phyloP scores from a whole-genome alignment of 2,329 filamentous ascomycete species.

The Aspergillus carbonarius region DNA sequence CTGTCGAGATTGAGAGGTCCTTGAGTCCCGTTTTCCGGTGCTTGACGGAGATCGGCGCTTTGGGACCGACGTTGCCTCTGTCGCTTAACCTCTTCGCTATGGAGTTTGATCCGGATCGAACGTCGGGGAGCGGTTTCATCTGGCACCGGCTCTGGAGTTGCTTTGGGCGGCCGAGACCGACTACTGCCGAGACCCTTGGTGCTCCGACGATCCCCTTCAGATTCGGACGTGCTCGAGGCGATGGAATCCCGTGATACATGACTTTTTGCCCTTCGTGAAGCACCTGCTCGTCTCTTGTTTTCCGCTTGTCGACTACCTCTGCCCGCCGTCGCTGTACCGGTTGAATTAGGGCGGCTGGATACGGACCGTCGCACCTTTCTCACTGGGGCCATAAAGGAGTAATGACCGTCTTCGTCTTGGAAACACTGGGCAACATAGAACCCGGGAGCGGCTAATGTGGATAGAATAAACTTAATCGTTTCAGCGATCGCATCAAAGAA shows the following conservation, averaged over 20 bases:
- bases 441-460: constrained; percentile 74
- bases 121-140: constrained; percentile 71
- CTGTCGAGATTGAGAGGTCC: constrained; percentile 68
- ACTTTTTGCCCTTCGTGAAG: constrained; percentile 32
- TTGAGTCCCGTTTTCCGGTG: constrained; percentile 28
- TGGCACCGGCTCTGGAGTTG: constrained; percentile 26
- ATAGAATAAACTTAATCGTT: constrained; percentile 74
- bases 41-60: constrained; percentile 29
- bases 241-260: constrained; percentile 44
- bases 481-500: constrained; percentile 71
- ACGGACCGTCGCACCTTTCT: constrained; percentile 55
- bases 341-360: constrained; percentile 21
- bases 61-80: constrained; percentile 53
- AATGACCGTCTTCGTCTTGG: constrained; percentile 75
- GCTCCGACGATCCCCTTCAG: constrained; percentile 47
- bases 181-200: constrained; percentile 22
- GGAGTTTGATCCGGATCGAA: constrained; percentile 87
- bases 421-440: constrained; percentile 81
- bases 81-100: constrained; percentile 74
- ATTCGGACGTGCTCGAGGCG: constrained; percentile 56
- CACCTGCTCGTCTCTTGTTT: constrained; percentile 30
- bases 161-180: constrained; percentile 27
- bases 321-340: constrained; percentile 18
- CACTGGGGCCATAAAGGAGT: constrained; percentile 74
- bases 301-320: constrained; percentile 26